Conservation (phyloP, 108 stramenopile species). For the Skeletonema marinoi region DNA sequence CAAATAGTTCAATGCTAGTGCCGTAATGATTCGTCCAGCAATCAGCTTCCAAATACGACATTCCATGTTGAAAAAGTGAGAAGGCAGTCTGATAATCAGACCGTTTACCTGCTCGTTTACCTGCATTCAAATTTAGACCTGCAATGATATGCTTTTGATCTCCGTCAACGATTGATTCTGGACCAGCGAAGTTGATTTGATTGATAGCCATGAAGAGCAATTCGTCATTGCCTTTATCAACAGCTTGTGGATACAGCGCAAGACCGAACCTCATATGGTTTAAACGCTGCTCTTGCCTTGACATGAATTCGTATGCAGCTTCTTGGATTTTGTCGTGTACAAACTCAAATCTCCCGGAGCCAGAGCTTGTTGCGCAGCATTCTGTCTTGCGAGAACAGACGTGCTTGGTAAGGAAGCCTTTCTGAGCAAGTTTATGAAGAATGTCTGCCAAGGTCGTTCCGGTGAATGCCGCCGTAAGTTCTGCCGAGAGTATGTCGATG, state of each 20-base stretch:
- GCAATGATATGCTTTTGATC: conserved; percentile 21
- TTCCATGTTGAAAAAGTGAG: conserved; percentile 20
- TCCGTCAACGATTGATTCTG: neutral
- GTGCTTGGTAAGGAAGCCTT: neutral
- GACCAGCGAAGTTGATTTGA: conserved; percentile 30
- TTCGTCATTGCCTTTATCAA: conserved; percentile 8
- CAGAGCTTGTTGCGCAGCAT: neutral
- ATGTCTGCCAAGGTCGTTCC: neutral
- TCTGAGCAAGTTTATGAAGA: neutral
- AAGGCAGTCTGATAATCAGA: conserved; percentile 21
- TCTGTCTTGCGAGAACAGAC: neutral
- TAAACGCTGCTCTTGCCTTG: conserved; percentile 1
- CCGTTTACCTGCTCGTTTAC: conserved; percentile 6
- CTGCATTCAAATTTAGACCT: conserved; percentile 29
- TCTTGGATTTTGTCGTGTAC: conserved; percentile 39
- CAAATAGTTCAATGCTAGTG: conserved; percentile 23
- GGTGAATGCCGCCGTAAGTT: neutral
- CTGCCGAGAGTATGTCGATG: conserved; percentile 3
- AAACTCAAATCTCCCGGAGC: conserved; percentile 4
- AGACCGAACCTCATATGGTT: conserved; percentile 23
- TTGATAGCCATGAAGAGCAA: conserved; percentile 31
- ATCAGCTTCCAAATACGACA: conserved; percentile 19
- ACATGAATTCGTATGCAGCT: conserved; percentile 34
- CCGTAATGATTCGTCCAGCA: conserved; percentile 23
- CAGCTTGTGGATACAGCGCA: conserved; percentile 2